Base-by-base conservation (phyloP, 306 rosid genomes). In the Vigna radiata region DNA sequence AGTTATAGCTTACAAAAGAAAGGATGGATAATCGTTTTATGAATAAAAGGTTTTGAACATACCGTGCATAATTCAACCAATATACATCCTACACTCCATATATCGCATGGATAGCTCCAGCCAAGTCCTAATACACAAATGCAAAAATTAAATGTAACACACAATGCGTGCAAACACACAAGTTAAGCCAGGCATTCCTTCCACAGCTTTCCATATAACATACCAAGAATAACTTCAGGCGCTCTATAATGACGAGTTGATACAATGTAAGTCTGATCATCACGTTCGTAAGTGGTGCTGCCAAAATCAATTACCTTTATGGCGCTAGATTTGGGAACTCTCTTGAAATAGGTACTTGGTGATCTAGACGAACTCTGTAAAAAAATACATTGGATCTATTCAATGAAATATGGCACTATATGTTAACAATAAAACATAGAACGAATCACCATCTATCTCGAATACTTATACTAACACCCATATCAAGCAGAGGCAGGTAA, bases 231-330 rank as follows among this genome's bases (percentile, higher is more conserved):
- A 75, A 95, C 99, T 87, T 95, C 99, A 4, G 99, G 99, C 21
- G 97, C 99, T 41, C 99, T 90, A 61, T 95, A 95, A 84, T 95
- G 99, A 14, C 99, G 90, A 0, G 99, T 95, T 63, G 99, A 95
- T 3, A 95, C 99, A 77, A 95, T 92, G 80, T 95, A 95, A 58
- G 61, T 90, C 77, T 90, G 99, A 79, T 92, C 96, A 55, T 86
- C 90, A 64, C 96, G 87, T 81, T 89, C 93, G 78, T 92, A 92
- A 4, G 96, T 95, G 47, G 99, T 92, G 82, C 99, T 95, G 1
- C 99, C 99, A 89, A 95, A 95, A 85, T 95, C 99, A 82, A 95
- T 95, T 49, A 95, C 99, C 87, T 95, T 95, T 3, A 95, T 87
- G 10, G 97, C 90, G 85, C 96, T 92, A 4, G 97, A 88, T 83